Conservation (phyloP, 768 basidiomycete species). For the Boletus barrowsii region DNA sequence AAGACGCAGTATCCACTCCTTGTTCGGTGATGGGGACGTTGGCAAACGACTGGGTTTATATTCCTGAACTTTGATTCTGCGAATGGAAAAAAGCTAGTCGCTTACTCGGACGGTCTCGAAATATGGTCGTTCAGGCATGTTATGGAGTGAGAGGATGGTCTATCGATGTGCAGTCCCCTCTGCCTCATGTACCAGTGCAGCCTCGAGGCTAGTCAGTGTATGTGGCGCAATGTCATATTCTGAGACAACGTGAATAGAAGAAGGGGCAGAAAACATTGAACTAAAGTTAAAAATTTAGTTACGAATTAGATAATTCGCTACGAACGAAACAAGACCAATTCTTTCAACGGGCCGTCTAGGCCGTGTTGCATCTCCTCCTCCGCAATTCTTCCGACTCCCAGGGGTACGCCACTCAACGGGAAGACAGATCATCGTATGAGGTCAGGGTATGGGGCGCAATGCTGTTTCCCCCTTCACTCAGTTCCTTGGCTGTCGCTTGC, state of each 20-base stretch:
- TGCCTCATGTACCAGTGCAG: conserved; percentile 11
- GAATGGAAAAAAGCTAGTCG: neutral
- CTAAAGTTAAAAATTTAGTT: conserved; percentile 15
- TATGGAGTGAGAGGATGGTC: conserved; percentile 8
- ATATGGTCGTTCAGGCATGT: conserved; percentile 44
- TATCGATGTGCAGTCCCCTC: conserved; percentile 2
- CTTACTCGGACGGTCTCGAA: conserved; percentile 68
- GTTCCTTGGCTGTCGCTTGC: neutral
- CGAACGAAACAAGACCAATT: too few relatives aligned
- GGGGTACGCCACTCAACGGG: neutral
- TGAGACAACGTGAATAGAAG: conserved; percentile 21
- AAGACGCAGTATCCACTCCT: conserved; percentile 77
- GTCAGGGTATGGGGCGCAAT: neutral
- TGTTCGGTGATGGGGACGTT: conserved; percentile 74
- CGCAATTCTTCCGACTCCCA: neutral
- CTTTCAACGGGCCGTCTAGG: conserved; percentile 4
- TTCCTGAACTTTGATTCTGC: conserved; percentile 3
- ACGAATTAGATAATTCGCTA: conserved; percentile 28
- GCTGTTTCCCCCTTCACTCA: neutral
- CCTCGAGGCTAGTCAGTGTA: conserved; percentile 30
- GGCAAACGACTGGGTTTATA: conserved; percentile 65
- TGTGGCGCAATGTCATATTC: conserved; percentile 25
- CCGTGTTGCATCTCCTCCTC: neutral
- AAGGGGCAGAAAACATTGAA: conserved; percentile 6
- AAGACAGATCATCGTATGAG: neutral